Evolutionary conservation across 2,329 filamentous ascomycete genomes (phyloP), one percentile per base, ranked within the genome.

Genomic region (Fusarium subtropicale): DNA sequence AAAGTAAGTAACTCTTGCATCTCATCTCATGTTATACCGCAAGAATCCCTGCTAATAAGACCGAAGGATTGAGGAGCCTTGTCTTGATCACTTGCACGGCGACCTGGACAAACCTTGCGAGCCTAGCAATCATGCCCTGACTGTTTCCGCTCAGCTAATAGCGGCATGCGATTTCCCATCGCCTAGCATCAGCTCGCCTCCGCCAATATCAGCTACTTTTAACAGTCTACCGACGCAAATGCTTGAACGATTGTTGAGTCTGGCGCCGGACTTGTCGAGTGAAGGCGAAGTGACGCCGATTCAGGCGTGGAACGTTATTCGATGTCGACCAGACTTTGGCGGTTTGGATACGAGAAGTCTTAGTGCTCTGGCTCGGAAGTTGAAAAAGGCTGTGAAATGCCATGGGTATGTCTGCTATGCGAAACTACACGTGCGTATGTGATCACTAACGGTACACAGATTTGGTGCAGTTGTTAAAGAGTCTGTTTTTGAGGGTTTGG

Each of bases 401-500:
- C 66, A 69, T 5, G 65, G 65, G 66, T 66, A 11, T 24, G 56
- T 56, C 13, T 2, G 13, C 4, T 11, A 1, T 6, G 18, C 20
- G 2, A 5, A 53, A 2, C 22, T 6, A 9, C 16, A 12, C 13
- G 13, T 0, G 3, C 2, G 16, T 22, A 3, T 24, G 4, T 15
- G 0, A 1, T 3, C 12, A 3, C 18, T 56, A 7, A 64, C 15
- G 2, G 11, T 10, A 1, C 4, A 38, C 7, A 68, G 65, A 0
- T 68, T 68, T 26, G 65, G 65, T 6, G 65, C 65, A 4, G 59
- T 63, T 15, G 47, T 68, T 2, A 53, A 68, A 5, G 59, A 63
- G 33, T 41, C 59, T 34, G 60, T 64, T 15, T 68, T 68, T 11
- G 59, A 68, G 8, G 38, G 51, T 4, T 36, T 68, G n/a, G 54